These are phyloP conservation scores for Cicer chorassanicum DNA, from an alignment of 306 rosid species.

Conservation along the genomic window DNA sequence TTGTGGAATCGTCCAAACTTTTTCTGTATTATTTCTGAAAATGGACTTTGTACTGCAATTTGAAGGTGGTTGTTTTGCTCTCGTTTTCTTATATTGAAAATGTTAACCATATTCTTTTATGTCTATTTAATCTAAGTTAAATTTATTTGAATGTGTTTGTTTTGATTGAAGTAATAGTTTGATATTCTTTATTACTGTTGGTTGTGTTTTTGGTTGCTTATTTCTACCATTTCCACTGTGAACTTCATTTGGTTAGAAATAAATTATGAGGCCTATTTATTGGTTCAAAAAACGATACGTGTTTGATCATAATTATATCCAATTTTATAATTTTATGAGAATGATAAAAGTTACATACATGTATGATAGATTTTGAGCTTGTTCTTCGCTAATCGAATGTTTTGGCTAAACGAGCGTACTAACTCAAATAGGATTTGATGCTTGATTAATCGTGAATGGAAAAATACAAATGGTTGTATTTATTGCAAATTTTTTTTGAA, in stretches of 20 bases:
- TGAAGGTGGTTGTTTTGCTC: neutral
- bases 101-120: neutral
- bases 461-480: too few relatives aligned
- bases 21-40: neutral
- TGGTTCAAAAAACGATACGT: neutral
- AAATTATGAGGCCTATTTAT: slow-evolving; percentile 2
- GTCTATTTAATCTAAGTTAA: neutral
- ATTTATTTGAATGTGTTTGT: neutral
- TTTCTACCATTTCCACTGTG: neutral
- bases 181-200: neutral
- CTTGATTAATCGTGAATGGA: too few relatives aligned
- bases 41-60: slow-evolving; percentile 9
- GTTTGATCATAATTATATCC: neutral
- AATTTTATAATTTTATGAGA: too few relatives aligned
- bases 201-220: neutral
- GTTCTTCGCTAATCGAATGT: too few relatives aligned
- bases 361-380: too few relatives aligned
- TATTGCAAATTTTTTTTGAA: too few relatives aligned
- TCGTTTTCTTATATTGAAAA: neutral
- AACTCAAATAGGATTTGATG: too few relatives aligned
- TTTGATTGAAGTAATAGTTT: neutral
- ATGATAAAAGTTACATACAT: too few relatives aligned
- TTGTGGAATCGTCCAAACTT: slow-evolving; percentile 6
- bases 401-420: too few relatives aligned
- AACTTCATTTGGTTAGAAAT: slow-evolving; percentile 10